These are phyloP conservation scores for Ministeria vibrans DNA, from an alignment of 78 protist genomes.

Conservation along the genomic window DNA sequence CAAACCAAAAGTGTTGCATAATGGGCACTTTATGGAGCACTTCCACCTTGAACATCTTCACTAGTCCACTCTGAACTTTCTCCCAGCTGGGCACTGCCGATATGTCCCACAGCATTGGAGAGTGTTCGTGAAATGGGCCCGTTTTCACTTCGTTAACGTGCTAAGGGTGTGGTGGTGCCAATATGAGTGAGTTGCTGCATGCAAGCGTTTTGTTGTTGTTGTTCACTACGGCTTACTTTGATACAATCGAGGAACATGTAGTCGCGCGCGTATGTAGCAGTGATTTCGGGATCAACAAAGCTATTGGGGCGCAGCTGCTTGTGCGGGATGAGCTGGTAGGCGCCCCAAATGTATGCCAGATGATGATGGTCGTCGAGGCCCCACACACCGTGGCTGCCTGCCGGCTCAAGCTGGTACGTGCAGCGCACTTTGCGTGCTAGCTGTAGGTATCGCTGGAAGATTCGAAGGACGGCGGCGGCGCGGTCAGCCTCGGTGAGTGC, in stretches of 20 bases:
- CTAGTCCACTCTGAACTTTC: slow-evolving; percentile 56
- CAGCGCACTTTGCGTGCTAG: slow-evolving; percentile 61
- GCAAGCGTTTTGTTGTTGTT: no score
- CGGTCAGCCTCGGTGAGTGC: not conserved
- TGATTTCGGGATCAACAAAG: not conserved
- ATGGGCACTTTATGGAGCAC: slow-evolving; percentile 76
- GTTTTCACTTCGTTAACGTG: slow-evolving; percentile 60
- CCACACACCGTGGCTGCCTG: slow-evolving; percentile 97
- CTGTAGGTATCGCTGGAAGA: slow-evolving; percentile 55
- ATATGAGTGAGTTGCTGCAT: no score
- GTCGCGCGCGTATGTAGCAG: slow-evolving; percentile 5
- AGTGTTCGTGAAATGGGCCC: slow-evolving; percentile 69
- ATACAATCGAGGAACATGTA: slow-evolving; percentile 58
- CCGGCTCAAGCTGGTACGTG: slow-evolving; percentile 89
- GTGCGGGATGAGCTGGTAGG: slow-evolving; percentile 68
- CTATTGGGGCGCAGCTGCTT: not conserved
- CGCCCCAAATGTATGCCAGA: slow-evolving; percentile 88
- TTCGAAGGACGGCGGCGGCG: slow-evolving; percentile 6
- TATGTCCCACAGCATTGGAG: slow-evolving; percentile 69
- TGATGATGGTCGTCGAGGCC: slow-evolving; percentile 94
- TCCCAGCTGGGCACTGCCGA: slow-evolving; percentile 37
- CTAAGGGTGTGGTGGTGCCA: no score
- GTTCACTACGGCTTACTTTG: no score
- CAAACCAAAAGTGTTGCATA: slow-evolving; percentile 83
- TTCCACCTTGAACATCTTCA: slow-evolving; percentile 76